Conservation (phyloP, 331 rosid species). For the Quercus tomentella region DNA sequence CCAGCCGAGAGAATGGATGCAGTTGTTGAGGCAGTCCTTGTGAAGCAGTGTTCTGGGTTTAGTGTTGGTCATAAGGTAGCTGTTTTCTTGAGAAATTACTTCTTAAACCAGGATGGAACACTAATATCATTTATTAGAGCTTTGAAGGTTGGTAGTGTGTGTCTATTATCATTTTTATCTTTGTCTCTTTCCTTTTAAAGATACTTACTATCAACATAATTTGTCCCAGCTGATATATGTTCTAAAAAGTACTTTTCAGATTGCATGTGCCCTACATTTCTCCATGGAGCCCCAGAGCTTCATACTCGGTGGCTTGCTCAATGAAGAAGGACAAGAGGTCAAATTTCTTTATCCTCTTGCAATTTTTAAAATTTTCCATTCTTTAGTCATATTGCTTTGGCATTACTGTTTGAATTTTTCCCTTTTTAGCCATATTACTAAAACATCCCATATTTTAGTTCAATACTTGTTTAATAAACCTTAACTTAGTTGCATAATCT, state of each 20-base stretch:
- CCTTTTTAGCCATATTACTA: not conserved
- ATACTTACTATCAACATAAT: not conserved
- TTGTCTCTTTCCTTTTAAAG: conserved; percentile 8
- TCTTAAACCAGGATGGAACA: conserved; percentile 91
- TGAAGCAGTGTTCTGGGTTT: conserved; percentile 60
- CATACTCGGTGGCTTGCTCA: conserved; percentile 43
- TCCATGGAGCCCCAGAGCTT: conserved; percentile 73
- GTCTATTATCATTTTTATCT: conserved; percentile 12
- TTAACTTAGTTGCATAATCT: not conserved
- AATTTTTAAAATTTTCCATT: not conserved
- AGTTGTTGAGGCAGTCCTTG: conserved; percentile 78
- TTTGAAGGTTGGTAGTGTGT: conserved; percentile 64
- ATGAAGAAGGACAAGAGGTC: conserved; percentile 56
- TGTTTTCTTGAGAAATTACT: conserved; percentile 68
- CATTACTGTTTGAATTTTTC: not conserved
- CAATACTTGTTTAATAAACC: not conserved
- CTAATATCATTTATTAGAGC: conserved; percentile 81
- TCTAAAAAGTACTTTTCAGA: conserved; percentile 42
- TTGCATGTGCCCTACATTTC: conserved; percentile 79
- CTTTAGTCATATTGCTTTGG: not conserved
- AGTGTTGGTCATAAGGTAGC: conserved; percentile 83
- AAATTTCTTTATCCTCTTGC: conserved; percentile 19
- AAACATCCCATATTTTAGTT: not conserved
- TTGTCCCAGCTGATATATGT: conserved; percentile 14
- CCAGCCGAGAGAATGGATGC: conserved; percentile 92